Evolutionary conservation across 2,329 filamentous ascomycete species (phyloP).

Genomic region (Pyrenophora teres): DNA sequence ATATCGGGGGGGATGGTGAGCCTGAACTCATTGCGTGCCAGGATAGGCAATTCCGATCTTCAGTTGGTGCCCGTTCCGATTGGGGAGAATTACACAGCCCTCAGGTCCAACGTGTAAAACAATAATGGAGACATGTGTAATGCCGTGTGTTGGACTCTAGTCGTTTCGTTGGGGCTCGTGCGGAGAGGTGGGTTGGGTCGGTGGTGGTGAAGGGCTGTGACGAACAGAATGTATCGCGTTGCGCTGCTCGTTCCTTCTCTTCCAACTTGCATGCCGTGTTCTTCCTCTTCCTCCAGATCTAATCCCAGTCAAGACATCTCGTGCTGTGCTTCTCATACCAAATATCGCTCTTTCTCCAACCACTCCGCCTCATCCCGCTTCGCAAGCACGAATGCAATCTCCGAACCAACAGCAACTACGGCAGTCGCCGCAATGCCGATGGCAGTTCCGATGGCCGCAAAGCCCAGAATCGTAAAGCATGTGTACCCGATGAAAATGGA

Average conservation of each 20-base stretch:
- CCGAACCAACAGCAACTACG: conserved; percentile 16
- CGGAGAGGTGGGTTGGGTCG: background rate
- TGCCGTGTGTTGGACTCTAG: background rate
- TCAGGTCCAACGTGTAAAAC: conserved; percentile 34
- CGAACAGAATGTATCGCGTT: background rate
- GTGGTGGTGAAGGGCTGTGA: background rate
- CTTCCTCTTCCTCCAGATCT: background rate
- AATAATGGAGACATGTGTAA: conserved; percentile 9
- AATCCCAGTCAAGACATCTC: background rate
- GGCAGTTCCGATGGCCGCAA: conserved; percentile 14
- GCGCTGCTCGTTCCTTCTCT: background rate
- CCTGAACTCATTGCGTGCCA: conserved; percentile 50
- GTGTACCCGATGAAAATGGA: conserved; percentile 19
- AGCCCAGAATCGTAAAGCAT: conserved; percentile 20
- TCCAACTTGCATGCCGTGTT: too few species aligned
- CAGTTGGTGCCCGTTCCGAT: conserved; percentile 40
- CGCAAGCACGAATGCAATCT: conserved; percentile 14
- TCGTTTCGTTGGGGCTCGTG: too few species aligned
- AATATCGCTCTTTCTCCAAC: conserved; percentile 9
- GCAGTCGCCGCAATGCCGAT: conserved; percentile 16
- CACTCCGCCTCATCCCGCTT: conserved; percentile 8
- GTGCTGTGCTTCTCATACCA: conserved; percentile 1
- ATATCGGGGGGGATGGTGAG: conserved; percentile 44
- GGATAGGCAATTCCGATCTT: conserved; percentile 42
- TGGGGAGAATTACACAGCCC: conserved; percentile 34